Percentiles rank a stretch among this genome's conserved stretches.
These are phyloP conservation scores for Amanita rubescens DNA, from an alignment of 768 basidiomycete species.

Conservation along the genomic window DNA sequence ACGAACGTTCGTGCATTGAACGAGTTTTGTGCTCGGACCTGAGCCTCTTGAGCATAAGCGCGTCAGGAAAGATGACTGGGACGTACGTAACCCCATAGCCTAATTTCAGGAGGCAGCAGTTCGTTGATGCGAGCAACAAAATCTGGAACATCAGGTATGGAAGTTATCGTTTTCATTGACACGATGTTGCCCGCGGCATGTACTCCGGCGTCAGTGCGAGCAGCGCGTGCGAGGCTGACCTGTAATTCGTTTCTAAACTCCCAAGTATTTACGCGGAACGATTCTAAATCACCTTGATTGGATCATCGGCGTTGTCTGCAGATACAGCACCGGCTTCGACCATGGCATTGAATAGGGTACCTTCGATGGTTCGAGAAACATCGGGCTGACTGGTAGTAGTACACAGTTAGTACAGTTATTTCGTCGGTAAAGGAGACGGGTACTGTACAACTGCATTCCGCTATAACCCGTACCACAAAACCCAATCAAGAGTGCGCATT, in stretches of 20 bases:
- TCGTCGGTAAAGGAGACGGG: neutral
- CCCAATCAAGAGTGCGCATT: slow-evolving; percentile 78
- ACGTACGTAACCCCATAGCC: slow-evolving; percentile 86
- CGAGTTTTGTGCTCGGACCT: slow-evolving; percentile 71
- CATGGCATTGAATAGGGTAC: slow-evolving; percentile 79
- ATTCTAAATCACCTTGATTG: slow-evolving; percentile 57
- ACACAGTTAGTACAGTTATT: neutral
- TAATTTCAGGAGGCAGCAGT: slow-evolving; percentile 84
- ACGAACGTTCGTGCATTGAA: slow-evolving; percentile 73
- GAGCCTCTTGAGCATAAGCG: neutral
- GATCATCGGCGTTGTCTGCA: slow-evolving; percentile 86
- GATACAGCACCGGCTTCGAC: slow-evolving; percentile 92
- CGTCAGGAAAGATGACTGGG: neutral
- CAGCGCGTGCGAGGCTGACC: slow-evolving; percentile 83
- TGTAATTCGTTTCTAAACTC: slow-evolving; percentile 21
- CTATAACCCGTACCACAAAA: slow-evolving; percentile 89
- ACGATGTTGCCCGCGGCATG: slow-evolving; percentile 95
- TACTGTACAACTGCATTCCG: slow-evolving; percentile 93
- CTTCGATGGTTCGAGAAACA: slow-evolving; percentile 75
- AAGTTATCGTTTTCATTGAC: slow-evolving; percentile 81
- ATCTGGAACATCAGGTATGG: slow-evolving; percentile 63
- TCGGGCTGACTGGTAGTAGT: slow-evolving; percentile 61
- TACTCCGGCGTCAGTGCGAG: slow-evolving; percentile 94
- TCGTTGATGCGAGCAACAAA: slow-evolving; percentile 72
- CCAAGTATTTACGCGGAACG: neutral